Evolutionary conservation across 139 green algal species (phyloP).

Genomic region (Chlamydomonas sphaeroides): DNA sequence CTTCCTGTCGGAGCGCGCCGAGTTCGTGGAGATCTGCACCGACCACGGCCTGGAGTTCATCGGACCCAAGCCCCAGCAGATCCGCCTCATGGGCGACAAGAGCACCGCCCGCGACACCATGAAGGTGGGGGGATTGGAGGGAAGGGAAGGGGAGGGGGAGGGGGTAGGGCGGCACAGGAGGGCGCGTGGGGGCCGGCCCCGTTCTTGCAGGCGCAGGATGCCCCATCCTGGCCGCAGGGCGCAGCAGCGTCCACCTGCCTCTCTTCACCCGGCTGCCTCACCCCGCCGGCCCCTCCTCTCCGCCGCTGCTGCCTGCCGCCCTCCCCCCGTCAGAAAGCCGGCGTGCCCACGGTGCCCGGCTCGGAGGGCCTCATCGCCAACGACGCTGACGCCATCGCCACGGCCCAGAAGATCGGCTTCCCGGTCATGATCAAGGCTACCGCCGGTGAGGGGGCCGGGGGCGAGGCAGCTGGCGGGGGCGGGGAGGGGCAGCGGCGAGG

Average conservation of each 20-base stretch:
- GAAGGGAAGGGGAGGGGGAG: neutral
- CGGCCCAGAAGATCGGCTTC: conserved; percentile 83
- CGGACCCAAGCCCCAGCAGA: conserved; percentile 89
- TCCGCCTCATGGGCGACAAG: conserved; percentile 97
- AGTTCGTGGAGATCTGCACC: conserved; percentile 96
- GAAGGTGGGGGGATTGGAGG: conserved; percentile 62
- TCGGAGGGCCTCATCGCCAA: conserved; percentile 86
- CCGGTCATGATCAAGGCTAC: conserved; percentile 99
- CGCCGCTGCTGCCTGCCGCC: no score
- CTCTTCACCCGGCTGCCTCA: no score
- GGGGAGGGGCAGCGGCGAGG: neutral
- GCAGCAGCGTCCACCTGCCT: no score
- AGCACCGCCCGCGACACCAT: conserved; percentile 94
- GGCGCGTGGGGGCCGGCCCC: no score
- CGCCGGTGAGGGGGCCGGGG: conserved; percentile 60
- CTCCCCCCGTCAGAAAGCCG: conserved; percentile 72
- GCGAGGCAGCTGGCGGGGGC: neutral
- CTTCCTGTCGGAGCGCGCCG: conserved; percentile 96
- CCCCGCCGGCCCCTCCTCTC: no score
- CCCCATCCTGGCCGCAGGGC: no score
- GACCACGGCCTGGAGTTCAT: conserved; percentile 98
- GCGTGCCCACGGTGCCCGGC: conserved; percentile 94
- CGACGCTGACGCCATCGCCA: conserved; percentile 71
- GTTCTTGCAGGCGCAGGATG: no score
- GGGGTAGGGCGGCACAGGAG: no score